These are phyloP conservation scores for Saccharomyces hybrid DNA, from an alignment of 1,139 yeast genomes.

Conservation along the genomic window DNA sequence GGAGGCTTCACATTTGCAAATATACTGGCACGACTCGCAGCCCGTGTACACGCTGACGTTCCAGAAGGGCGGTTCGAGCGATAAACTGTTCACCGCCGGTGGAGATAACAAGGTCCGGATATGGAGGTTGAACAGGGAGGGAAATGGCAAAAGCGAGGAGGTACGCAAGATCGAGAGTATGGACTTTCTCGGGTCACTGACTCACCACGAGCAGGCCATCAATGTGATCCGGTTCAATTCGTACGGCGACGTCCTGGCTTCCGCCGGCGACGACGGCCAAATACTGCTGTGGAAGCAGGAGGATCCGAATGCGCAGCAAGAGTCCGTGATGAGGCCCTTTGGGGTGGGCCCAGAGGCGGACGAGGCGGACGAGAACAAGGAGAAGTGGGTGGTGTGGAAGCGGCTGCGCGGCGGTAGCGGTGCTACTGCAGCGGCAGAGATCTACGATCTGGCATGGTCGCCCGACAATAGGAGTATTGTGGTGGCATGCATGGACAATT, in stretches of 20 bases:
- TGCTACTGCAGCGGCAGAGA: conserved; percentile 43
- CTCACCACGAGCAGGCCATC: conserved; percentile 91
- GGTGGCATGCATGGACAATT: conserved; percentile 91
- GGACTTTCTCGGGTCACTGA: conserved; percentile 65
- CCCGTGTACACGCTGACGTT: conserved; percentile 82
- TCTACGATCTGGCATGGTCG: conserved; percentile 91
- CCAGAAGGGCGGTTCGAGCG: conserved; percentile 42
- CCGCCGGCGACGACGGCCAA: conserved; percentile 94
- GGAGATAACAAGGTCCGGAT: conserved; percentile 86
- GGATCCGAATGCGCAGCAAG: conserved; percentile 45
- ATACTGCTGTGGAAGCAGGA: conserved; percentile 69
- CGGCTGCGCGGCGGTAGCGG: conserved; percentile 9
- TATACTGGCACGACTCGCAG: conserved; percentile 40
- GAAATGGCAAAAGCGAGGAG: conserved; percentile 17
- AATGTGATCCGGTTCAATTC: conserved; percentile 78
- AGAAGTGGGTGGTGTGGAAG: conserved; percentile 52
- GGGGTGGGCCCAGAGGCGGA: conserved; percentile 16
- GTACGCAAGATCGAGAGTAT: conserved; percentile 34
- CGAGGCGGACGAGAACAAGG: conserved; percentile 46
- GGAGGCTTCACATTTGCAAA: conserved; percentile 32
- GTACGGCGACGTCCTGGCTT: conserved; percentile 59
- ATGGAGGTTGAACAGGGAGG: conserved; percentile 34
- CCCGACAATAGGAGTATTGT: conserved; percentile 68
- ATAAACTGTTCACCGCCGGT: conserved; percentile 71
- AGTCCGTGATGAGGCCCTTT: conserved; percentile 42